Conservation (phyloP, 1,139 yeast genomes). For the Komagataea norvegica region DNA sequence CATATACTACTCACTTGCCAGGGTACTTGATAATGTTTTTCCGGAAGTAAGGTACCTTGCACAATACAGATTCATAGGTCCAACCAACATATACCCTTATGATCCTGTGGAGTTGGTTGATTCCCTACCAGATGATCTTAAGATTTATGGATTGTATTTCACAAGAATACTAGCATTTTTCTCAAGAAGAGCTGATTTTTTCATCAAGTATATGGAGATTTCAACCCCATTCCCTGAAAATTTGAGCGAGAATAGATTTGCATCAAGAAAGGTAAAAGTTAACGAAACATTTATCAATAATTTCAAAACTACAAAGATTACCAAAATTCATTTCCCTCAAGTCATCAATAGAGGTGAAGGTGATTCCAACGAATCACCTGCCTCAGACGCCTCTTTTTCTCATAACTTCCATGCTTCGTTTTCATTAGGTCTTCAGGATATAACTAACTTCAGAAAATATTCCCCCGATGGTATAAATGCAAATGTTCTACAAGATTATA, state of each 20-base stretch:
- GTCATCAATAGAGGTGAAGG: conserved; percentile 1
- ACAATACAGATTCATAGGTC: conserved; percentile 22
- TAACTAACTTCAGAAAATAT: not conserved
- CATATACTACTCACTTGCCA: conserved; percentile 15
- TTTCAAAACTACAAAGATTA: conserved; percentile 14
- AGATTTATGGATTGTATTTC: conserved; percentile 17
- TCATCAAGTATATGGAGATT: conserved; percentile 16
- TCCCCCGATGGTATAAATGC: too few species aligned
- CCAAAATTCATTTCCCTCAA: conserved; percentile 20
- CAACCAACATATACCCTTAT: conserved; percentile 20
- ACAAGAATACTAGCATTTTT: conserved; percentile 19
- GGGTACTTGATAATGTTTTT: conserved; percentile 22
- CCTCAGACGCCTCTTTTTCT: conserved; percentile 11
- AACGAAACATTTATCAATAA: conserved; percentile 15
- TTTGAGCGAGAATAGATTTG: conserved; percentile 16
- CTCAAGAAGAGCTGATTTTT: conserved; percentile 20
- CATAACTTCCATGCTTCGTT: conserved; percentile 14
- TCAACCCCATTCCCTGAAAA: conserved; percentile 18
- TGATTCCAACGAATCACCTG: conserved; percentile 1
- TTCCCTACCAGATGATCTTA: conserved; percentile 11
- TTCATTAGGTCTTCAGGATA: conserved; percentile 11
- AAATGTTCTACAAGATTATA: not conserved
- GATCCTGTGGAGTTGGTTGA: conserved; percentile 6
- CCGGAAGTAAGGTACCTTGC: conserved; percentile 22
- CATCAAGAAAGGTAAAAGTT: conserved; percentile 19